Percentiles rank a stretch among this genome's conserved stretches.
These are phyloP conservation scores for Ceratobasidium sp. DNA, from an alignment of 1,284 basidiomycete genomes.

Conservation along the genomic window DNA sequence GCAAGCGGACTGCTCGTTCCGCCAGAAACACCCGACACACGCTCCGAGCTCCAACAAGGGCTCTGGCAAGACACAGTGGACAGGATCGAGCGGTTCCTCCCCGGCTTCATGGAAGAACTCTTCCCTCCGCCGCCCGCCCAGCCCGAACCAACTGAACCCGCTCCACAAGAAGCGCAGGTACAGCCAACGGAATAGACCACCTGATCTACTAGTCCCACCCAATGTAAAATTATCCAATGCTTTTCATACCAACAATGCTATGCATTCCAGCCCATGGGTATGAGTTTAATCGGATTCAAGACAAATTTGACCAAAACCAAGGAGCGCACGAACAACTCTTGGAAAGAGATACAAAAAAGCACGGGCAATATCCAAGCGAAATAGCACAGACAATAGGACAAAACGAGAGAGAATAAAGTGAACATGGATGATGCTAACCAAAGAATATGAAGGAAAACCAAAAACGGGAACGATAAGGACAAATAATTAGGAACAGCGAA, in stretches of 20 bases:
- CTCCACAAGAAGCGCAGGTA: slow-evolving; percentile 7
- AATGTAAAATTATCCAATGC: slow-evolving; percentile 22
- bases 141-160: slow-evolving; percentile 21
- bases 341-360: slow-evolving; percentile 31
- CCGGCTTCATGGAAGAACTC: slow-evolving; percentile 85
- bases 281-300: slow-evolving; percentile 40
- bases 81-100: slow-evolving; percentile 88
- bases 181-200: slow-evolving; percentile 3
- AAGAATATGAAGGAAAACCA: slow-evolving; percentile 23
- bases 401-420: slow-evolving; percentile 3
- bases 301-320: slow-evolving; percentile 33
- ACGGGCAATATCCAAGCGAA: slow-evolving; percentile 14
- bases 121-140: slow-evolving; percentile 62
- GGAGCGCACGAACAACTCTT: slow-evolving; percentile 25
- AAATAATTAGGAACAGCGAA: slow-evolving; percentile 25
- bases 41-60: slow-evolving; percentile 72
- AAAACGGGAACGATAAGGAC: slow-evolving; percentile 22
- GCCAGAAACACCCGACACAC: slow-evolving; percentile 58
- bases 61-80: slow-evolving; percentile 89
- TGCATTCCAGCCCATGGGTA: slow-evolving; percentile 22
- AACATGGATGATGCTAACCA: slow-evolving; percentile 21
- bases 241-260: too few species aligned
- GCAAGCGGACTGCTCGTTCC: slow-evolving; percentile 86
- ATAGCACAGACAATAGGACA: background rate
- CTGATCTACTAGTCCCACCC: slow-evolving; percentile 14